These are phyloP conservation scores for Apiotrichum sp. DNA, from an alignment of 1,284 basidiomycete genomes.

Conservation along the genomic window DNA sequence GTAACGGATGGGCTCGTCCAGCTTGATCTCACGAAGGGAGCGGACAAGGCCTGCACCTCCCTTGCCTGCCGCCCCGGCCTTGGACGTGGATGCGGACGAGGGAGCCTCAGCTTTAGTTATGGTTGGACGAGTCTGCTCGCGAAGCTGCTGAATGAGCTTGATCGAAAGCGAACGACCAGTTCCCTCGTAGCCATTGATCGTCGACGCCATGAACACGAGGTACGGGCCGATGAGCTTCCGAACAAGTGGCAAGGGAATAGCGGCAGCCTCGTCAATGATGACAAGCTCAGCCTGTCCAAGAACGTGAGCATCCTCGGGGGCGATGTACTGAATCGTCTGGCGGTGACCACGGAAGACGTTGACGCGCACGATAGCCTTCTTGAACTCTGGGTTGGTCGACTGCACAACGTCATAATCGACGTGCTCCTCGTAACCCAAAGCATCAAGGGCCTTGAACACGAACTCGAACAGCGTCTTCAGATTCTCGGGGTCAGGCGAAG, in stretches of 20 bases:
- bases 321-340: slow-evolving; percentile 96
- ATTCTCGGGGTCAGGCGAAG: slow-evolving; percentile 95
- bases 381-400: slow-evolving; percentile 89
- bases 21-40: slow-evolving; percentile 84
- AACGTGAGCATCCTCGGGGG: slow-evolving; percentile 95
- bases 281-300: slow-evolving; percentile 96
- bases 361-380: slow-evolving; percentile 91
- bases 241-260: slow-evolving; percentile 92
- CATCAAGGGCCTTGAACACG: slow-evolving; percentile 94
- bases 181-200: slow-evolving; percentile 99
- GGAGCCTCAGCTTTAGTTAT: slow-evolving; percentile 50
- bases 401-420: slow-evolving; percentile 94
- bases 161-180: slow-evolving; percentile 95
- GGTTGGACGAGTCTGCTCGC: slow-evolving; percentile 67
- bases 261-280: slow-evolving; percentile 97
- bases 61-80: slow-evolving; percentile 38
- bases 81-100: slow-evolving; percentile 29
- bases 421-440: slow-evolving; percentile 93
- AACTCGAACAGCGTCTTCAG: slow-evolving; percentile 98
- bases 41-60: slow-evolving; percentile 55
- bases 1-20: slow-evolving; percentile 94
- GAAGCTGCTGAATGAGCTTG: slow-evolving; percentile 94
- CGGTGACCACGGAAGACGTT: slow-evolving; percentile 90
- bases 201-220: slow-evolving; percentile 96
- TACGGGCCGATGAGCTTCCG: slow-evolving; percentile 94